Percentiles rank a stretch among this genome's conserved stretches.
phyloP scores from a whole-genome alignment of 2,329 filamentous ascomycete species.

The Colletotrichum filicis region DNA sequence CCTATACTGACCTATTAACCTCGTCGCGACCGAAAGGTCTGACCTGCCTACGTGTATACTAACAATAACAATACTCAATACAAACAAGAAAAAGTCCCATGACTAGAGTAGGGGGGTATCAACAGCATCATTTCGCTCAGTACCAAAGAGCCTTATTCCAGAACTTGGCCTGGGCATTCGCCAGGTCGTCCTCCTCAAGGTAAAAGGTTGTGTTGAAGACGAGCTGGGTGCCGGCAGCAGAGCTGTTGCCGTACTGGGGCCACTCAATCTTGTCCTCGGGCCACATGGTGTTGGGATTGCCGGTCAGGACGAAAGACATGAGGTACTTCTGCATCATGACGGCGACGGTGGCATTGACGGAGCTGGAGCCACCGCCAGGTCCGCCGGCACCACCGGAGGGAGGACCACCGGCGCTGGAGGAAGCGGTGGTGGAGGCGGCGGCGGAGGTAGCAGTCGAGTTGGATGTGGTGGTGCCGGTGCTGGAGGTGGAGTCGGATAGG shows the following conservation, averaged over 20 bases:
- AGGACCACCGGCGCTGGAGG: background rate
- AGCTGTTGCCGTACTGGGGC: slow-evolving; percentile 22
- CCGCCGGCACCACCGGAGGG: background rate
- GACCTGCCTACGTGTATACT: too few species aligned
- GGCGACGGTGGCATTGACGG: slow-evolving; percentile 12
- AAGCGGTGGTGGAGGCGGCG: background rate
- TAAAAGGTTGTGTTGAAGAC: slow-evolving; percentile 23
- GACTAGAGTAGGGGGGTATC: background rate
- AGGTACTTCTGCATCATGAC: slow-evolving; percentile 28
- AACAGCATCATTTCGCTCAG: background rate
- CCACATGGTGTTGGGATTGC: slow-evolving; percentile 16
- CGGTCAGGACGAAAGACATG: slow-evolving; percentile 5
- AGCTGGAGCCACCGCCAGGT: background rate
- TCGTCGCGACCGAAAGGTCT: too few species aligned
- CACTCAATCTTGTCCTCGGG: slow-evolving; percentile 19
- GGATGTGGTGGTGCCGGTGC: background rate
- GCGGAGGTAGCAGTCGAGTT: background rate
- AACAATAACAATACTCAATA: too few species aligned
- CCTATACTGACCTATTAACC: too few species aligned
- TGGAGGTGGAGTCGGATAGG: background rate
- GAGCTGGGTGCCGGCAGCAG: slow-evolving; percentile 7
- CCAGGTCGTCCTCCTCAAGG: slow-evolving; percentile 12
- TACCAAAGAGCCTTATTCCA: slow-evolving; percentile 18
- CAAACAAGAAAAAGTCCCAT: too few species aligned
- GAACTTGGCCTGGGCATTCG: slow-evolving; percentile 14